phyloP scores from a whole-genome alignment of 2,329 filamentous ascomycete genomes.

The Conoideocrella luteorostrata region DNA sequence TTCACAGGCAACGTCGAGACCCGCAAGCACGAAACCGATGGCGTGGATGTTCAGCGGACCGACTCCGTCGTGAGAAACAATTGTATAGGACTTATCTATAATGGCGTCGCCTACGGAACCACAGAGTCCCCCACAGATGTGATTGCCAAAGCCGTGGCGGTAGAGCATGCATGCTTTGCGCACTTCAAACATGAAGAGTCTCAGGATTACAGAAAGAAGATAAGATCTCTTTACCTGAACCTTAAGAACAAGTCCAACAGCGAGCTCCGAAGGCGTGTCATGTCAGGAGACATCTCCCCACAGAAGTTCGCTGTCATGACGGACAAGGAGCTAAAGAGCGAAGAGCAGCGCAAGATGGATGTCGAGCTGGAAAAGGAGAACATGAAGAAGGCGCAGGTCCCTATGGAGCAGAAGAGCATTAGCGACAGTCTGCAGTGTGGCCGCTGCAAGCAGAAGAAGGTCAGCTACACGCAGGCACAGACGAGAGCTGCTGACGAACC shows the following conservation, averaged over 20 bases:
- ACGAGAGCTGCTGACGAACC: slow-evolving; percentile 94
- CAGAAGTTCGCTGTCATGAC: slow-evolving; percentile 78
- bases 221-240: slow-evolving; percentile 89
- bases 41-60: slow-evolving; percentile 70
- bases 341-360: slow-evolving; percentile 71
- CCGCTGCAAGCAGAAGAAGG: slow-evolving; percentile 88
- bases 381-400: slow-evolving; percentile 94
- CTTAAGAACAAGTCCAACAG: slow-evolving; percentile 88
- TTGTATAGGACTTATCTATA: slow-evolving; percentile 88
- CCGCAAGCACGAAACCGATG: slow-evolving; percentile 75
- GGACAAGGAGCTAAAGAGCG: slow-evolving; percentile 84
- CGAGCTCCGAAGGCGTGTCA: slow-evolving; percentile 67
- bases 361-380: slow-evolving; percentile 79
- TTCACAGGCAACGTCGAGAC: slow-evolving; percentile 67
- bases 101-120: slow-evolving; percentile 70
- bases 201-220: slow-evolving; percentile 75
- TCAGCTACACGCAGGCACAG: slow-evolving; percentile 94
- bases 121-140: slow-evolving; percentile 65
- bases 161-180: slow-evolving; percentile 72
- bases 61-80: slow-evolving; percentile 69
- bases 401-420: slow-evolving; percentile 85
- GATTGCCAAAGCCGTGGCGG: slow-evolving; percentile 68
- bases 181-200: slow-evolving; percentile 60
- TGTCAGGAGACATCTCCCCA: slow-evolving; percentile 65
- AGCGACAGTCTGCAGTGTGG: slow-evolving; percentile 82